Evolutionary conservation across 768 basidiomycete species (phyloP).

Genomic region (Russula earlei): DNA sequence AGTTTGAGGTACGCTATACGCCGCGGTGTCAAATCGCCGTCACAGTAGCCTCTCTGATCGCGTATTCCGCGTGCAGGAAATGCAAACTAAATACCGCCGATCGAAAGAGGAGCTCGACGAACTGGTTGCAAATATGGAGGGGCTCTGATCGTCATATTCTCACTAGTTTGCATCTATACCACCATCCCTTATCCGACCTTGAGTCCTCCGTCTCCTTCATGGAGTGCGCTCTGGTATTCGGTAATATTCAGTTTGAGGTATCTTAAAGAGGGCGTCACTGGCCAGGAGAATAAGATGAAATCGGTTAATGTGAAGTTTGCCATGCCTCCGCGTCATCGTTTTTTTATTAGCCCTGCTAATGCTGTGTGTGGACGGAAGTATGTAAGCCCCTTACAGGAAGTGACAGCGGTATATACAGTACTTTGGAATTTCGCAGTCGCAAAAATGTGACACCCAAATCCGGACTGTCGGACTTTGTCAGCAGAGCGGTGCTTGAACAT

Average conservation of each 20-base stretch:
- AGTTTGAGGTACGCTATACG: conserved; percentile 47
- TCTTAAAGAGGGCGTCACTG: neutral
- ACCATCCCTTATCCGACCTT: too few species aligned
- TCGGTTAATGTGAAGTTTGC: neutral
- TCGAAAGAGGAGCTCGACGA: conserved; percentile 81
- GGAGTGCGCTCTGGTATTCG: neutral
- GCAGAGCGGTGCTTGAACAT: too few species aligned
- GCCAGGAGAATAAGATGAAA: neutral
- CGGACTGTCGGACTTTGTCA: too few species aligned
- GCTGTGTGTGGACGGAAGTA: too few species aligned
- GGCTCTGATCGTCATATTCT: conserved; percentile 1
- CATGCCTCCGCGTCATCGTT: too few species aligned
- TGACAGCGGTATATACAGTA: too few species aligned
- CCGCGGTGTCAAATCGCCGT: neutral
- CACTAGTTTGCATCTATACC: neutral
- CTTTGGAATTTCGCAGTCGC: too few species aligned
- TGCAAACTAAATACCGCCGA: conserved; percentile 54
- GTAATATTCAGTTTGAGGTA: neutral
- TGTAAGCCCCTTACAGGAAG: too few species aligned
- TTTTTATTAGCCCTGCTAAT: too few species aligned
- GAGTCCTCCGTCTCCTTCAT: neutral
- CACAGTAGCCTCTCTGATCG: conserved; percentile 8
- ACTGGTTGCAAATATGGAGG: conserved; percentile 64
- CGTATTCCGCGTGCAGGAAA: conserved; percentile 42
- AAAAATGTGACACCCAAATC: too few species aligned